Evolutionary conservation across 2,329 filamentous ascomycete species (phyloP).

Genomic region (Colletotrichum musae): DNA sequence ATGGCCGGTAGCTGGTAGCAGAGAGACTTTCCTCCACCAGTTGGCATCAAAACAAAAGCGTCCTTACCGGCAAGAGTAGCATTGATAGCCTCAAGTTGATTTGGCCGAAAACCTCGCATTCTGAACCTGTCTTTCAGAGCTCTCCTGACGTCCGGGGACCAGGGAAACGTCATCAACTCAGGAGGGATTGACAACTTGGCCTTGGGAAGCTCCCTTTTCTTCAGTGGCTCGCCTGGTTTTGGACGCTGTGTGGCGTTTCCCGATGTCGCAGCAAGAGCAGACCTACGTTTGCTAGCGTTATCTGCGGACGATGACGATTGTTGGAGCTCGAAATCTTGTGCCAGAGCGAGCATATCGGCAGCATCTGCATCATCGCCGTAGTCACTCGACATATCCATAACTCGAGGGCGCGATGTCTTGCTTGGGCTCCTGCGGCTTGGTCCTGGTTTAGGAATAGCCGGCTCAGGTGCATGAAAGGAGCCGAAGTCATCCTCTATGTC

Average conservation of each 20-base stretch:
- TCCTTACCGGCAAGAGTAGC: slow-evolving; percentile 90
- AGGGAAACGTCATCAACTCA: slow-evolving; percentile 76
- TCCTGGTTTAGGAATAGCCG: slow-evolving; percentile 10
- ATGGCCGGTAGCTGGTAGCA: slow-evolving; percentile 97
- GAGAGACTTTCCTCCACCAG: slow-evolving; percentile 94
- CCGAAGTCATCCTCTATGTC: slow-evolving; percentile 42
- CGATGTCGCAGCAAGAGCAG: slow-evolving; percentile 63
- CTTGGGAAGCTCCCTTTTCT: slow-evolving; percentile 50
- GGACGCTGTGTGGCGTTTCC: slow-evolving; percentile 57
- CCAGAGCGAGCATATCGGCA: slow-evolving; percentile 65
- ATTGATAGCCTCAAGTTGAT: slow-evolving; percentile 97
- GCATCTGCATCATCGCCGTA: slow-evolving; percentile 66
- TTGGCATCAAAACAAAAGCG: slow-evolving; percentile 97
- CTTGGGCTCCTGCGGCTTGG: slow-evolving; percentile 26
- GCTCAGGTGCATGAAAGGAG: slow-evolving; percentile 13
- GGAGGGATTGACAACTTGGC: slow-evolving; percentile 58
- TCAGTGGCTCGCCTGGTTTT: slow-evolving; percentile 51
- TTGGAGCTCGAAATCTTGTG: slow-evolving; percentile 63
- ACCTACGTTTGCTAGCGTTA: slow-evolving; percentile 47
- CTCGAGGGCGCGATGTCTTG: slow-evolving; percentile 40
- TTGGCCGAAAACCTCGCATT: slow-evolving; percentile 87
- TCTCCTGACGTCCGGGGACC: slow-evolving; percentile 88
- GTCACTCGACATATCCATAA: slow-evolving; percentile 56
- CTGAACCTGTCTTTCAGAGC: slow-evolving; percentile 88
- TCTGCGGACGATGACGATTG: slow-evolving; percentile 51